phyloP scores from a whole-genome alignment of 2,329 filamentous ascomycete genomes.

The Arthrobotrys entomopaga region DNA sequence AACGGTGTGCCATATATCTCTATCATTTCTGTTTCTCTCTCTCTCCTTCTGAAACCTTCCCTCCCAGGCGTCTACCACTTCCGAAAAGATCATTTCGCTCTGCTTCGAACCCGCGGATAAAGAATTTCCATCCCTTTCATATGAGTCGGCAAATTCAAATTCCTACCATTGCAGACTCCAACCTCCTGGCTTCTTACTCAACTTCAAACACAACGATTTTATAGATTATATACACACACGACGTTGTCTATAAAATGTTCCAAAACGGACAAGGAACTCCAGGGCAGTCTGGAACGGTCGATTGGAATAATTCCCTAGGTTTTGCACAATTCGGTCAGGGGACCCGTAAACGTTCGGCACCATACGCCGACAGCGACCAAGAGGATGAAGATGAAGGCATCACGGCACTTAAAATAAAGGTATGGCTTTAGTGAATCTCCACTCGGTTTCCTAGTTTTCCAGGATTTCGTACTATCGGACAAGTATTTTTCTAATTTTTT shows the following conservation, averaged over 20 bases:
- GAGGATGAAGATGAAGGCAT: constrained; percentile 44
- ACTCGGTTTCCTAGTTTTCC: neutral
- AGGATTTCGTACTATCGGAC: neutral
- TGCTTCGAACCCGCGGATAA: too few relatives aligned
- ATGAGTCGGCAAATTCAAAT: too few relatives aligned
- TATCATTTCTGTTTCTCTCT: neutral
- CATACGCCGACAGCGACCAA: constrained; percentile 46
- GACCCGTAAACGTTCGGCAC: constrained; percentile 41
- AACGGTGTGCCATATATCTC: neutral
- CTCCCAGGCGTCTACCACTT: constrained; percentile 2
- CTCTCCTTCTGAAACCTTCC: constrained; percentile 12
- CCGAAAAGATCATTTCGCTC: neutral
- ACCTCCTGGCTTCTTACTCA: neutral
- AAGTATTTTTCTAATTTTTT: neutral
- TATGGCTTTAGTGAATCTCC: neutral
- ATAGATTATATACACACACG: neutral
- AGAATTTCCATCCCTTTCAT: too few relatives aligned
- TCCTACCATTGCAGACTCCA: too few relatives aligned
- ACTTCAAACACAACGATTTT: neutral
- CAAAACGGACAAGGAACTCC: neutral
- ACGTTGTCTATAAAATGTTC: constrained; percentile 15
- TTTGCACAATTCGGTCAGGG: constrained; percentile 21
- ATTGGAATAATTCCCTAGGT: constrained; percentile 14
- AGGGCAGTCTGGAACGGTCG: constrained; percentile 7
- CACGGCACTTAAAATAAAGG: constrained; percentile 25